Evolutionary conservation across 805 yeast species (phyloP).

Genomic region (Ascoidea rubescens): DNA sequence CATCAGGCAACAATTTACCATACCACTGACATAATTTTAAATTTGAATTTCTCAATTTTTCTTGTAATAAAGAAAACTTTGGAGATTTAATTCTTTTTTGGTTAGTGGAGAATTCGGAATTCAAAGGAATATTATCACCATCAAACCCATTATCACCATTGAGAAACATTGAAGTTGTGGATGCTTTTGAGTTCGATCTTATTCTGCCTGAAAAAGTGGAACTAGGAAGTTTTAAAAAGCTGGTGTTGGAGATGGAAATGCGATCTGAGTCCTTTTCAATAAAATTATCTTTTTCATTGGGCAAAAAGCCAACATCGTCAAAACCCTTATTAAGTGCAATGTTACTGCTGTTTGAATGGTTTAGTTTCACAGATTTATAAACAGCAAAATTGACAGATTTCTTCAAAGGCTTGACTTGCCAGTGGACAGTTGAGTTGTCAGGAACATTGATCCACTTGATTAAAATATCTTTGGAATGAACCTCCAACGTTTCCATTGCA

Average conservation of each 20-base stretch:
- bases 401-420: constrained; percentile 74
- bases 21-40: constrained; percentile 3
- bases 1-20: constrained; percentile 8
- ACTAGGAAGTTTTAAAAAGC: not conserved
- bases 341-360: not conserved
- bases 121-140: not conserved
- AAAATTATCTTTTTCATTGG: not conserved
- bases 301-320: not conserved
- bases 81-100: not conserved
- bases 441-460: constrained; percentile 85
- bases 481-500: constrained; percentile 76
- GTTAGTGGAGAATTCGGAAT: not conserved
- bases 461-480: constrained; percentile 78
- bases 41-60: constrained; percentile 5
- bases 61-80: constrained; percentile 3
- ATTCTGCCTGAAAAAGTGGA: not conserved
- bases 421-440: constrained; percentile 48
- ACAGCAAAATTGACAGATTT: constrained; percentile 32
- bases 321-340: not conserved
- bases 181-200: not conserved
- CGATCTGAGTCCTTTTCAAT: not conserved
- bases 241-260: constrained; percentile 17
- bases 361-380: constrained; percentile 1
- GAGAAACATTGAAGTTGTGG: not conserved
- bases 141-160: not conserved